A percentile compares a stretch with the other conserved stretches of the same genome.
Evolutionary conservation across 192 early-diverging fungal genomes (phyloP).

Genomic region (Backusella sp.): DNA sequence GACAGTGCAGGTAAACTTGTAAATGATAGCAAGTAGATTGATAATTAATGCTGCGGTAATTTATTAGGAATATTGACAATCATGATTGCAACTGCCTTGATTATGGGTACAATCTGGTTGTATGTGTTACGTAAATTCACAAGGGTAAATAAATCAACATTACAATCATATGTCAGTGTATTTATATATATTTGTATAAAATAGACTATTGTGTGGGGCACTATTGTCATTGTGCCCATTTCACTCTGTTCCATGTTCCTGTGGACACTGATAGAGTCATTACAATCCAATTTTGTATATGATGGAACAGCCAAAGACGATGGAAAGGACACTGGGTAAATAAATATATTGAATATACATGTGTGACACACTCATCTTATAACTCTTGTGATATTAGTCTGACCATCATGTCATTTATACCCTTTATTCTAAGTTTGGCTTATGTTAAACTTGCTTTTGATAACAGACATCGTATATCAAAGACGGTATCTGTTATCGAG

Average conservation of each 20-base stretch:
- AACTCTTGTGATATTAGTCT: conserved; percentile 22
- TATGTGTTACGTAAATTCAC: conserved; percentile 36
- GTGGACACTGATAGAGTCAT: conserved; percentile 50
- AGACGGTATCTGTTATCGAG: conserved; percentile 55
- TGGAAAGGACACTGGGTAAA: conserved; percentile 45
- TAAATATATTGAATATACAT: not conserved
- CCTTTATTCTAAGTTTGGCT: conserved; percentile 39
- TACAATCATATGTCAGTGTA: not conserved
- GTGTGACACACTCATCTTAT: not conserved
- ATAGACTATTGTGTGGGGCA: conserved; percentile 49
- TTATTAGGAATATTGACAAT: conserved; percentile 31
- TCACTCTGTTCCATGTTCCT: conserved; percentile 44
- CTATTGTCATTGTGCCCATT: conserved; percentile 44
- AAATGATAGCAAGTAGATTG: not conserved
- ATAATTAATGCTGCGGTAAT: not conserved
- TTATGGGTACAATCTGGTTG: conserved; percentile 35
- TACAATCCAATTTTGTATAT: conserved; percentile 36
- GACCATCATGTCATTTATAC: conserved; percentile 50
- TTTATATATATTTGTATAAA: not conserved
- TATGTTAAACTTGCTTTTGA: conserved; percentile 40
- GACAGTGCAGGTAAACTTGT: conserved; percentile 44
- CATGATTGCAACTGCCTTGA: conserved; percentile 32
- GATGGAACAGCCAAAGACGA: conserved; percentile 27
- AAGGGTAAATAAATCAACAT: conserved; percentile 22
- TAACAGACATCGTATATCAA: conserved; percentile 41